These are phyloP conservation scores for Aspergillus coremiiformis DNA, from an alignment of 495 filamentous ascomycete genomes.

Conservation along the genomic window DNA sequence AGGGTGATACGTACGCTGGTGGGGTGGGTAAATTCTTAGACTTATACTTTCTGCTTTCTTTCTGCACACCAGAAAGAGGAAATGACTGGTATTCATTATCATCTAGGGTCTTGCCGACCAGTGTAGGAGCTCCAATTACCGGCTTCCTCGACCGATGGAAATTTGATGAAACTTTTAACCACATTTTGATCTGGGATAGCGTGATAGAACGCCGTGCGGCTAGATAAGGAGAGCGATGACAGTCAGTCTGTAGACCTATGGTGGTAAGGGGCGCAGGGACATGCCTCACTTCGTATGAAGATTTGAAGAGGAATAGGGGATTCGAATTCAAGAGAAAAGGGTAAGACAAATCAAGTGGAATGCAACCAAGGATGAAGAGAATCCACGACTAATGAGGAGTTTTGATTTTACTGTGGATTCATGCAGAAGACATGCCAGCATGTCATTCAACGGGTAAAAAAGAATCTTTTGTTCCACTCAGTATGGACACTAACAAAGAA, in stretches of 20 bases:
- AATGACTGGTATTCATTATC: conserved; percentile 21
- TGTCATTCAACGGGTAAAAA: background rate
- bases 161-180: conserved; percentile 27
- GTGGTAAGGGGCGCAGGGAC: background rate
- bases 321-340: background rate
- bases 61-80: conserved; percentile 5
- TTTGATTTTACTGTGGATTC: background rate
- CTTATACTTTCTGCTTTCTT: conserved; percentile 2
- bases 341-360: background rate
- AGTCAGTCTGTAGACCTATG: background rate
- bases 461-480: background rate
- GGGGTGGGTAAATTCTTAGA: conserved; percentile 33
- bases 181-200: conserved; percentile 28
- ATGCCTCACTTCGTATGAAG: background rate
- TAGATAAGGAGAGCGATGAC: background rate
- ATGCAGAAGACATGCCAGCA: conserved; percentile 3
- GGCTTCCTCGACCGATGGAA: conserved; percentile 38
- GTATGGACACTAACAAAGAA: background rate
- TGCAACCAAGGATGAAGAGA: background rate
- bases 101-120: conserved; percentile 35
- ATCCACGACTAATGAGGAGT: background rate
- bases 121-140: conserved; percentile 38
- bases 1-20: conserved; percentile 31
- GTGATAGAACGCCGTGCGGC: background rate
- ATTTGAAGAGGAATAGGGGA: background rate